A percentile compares a stretch with the other conserved stretches of the same genome.
Conservation (phyloP, 257 asterid genomes). For the Coffea eugenioides region DNA sequence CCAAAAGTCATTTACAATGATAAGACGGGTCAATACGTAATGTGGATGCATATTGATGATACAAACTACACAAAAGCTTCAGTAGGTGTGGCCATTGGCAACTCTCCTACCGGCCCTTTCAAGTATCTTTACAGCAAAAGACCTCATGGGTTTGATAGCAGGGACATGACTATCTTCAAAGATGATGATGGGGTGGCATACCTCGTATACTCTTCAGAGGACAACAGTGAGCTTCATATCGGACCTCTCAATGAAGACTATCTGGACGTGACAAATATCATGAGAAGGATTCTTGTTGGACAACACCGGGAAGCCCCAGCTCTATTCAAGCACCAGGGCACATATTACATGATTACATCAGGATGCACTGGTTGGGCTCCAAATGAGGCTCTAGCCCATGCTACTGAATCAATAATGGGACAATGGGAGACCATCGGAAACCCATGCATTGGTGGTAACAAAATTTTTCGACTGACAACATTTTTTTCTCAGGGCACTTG, state of each 20-base stretch:
- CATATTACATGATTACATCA: slow-evolving; percentile 94
- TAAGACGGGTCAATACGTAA: slow-evolving; percentile 60
- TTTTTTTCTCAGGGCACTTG: slow-evolving; percentile 84
- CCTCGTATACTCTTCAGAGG: slow-evolving; percentile 78
- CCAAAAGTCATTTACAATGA: slow-evolving; percentile 94
- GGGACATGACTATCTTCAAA: slow-evolving; percentile 96
- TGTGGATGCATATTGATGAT: slow-evolving; percentile 99
- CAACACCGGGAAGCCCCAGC: slow-evolving; percentile 96
- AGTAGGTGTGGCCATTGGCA: slow-evolving; percentile 67
- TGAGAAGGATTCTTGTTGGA: slow-evolving; percentile 71
- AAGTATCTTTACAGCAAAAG: slow-evolving; percentile 68
- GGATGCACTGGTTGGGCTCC: slow-evolving; percentile 99
- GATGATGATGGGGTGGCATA: slow-evolving; percentile 79
- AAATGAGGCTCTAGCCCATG: slow-evolving; percentile 83
- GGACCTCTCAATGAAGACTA: slow-evolving; percentile 68
- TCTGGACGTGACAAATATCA: slow-evolving; percentile 45
- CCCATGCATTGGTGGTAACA: slow-evolving; percentile 96
- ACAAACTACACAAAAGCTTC: slow-evolving; percentile 93
- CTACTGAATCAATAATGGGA: slow-evolving; percentile 92
- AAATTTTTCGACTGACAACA: slow-evolving; percentile 51
- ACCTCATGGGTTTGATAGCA: slow-evolving; percentile 89
- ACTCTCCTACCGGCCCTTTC: slow-evolving; percentile 80
- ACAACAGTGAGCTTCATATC: slow-evolving; percentile 84
- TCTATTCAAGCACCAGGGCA: slow-evolving; percentile 73
- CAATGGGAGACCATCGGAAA: slow-evolving; percentile 92